Percentiles rank a stretch among this genome's conserved stretches.
phyloP scores from a whole-genome alignment of 768 basidiomycete genomes.

The Termitomyces sp. region DNA sequence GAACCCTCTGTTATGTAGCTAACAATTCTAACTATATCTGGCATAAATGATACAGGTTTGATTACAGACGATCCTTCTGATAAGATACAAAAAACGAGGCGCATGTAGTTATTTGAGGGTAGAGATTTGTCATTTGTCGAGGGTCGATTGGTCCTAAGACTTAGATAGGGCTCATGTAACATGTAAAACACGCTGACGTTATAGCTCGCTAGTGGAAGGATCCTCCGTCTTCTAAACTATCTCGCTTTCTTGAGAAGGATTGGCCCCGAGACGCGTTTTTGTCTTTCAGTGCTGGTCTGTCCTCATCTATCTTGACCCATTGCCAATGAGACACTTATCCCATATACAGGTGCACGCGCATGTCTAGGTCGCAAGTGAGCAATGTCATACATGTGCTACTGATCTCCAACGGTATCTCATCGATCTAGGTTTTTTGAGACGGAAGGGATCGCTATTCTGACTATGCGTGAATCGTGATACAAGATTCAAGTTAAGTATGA shows the following conservation, averaged over 20 bases:
- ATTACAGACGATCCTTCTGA: too few species aligned
- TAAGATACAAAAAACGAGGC: too few species aligned
- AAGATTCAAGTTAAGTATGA: conserved; percentile 46
- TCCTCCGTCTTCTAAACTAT: conserved; percentile 42
- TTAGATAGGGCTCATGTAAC: too few species aligned
- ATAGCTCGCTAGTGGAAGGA: conserved; percentile 56
- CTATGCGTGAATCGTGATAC: conserved; percentile 43
- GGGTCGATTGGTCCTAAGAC: too few species aligned
- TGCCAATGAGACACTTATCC: not conserved
- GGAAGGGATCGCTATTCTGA: conserved; percentile 48
- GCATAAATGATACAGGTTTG: too few species aligned
- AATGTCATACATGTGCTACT: not conserved
- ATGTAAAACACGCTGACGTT: not conserved
- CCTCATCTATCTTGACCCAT: not conserved
- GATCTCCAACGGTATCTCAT: not conserved
- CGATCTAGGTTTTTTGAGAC: conserved; percentile 46
- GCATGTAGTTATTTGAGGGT: too few species aligned
- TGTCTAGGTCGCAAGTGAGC: conserved; percentile 44
- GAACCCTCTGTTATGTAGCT: too few species aligned
- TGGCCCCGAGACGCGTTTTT: conserved; percentile 55
- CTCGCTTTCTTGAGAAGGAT: conserved; percentile 43
- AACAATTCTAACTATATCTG: too few species aligned
- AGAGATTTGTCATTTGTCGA: too few species aligned
- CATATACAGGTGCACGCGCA: conserved; percentile 33
- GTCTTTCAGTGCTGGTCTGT: conserved; percentile 45